phyloP scores from a whole-genome alignment of 352 stramenopile genomes.

The Globisporangium sylvaticum region DNA sequence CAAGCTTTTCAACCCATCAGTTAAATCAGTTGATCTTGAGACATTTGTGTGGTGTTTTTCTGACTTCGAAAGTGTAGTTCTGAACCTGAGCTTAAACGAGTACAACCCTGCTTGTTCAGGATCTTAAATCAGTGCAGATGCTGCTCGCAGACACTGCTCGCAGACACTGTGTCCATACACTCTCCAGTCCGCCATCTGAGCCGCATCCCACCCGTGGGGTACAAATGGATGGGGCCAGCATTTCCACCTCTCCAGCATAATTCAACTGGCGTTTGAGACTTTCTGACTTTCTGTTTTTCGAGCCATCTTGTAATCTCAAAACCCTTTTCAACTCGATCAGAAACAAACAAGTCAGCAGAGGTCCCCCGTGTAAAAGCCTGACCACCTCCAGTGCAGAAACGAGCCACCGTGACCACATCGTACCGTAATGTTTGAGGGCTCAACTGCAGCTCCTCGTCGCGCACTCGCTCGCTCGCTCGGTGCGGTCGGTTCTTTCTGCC shows the following conservation, averaged over 20 bases:
- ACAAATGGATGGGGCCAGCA: background rate
- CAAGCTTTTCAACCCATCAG: too few species aligned
- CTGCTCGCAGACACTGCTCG: background rate
- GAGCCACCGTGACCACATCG: background rate
- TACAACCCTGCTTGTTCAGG: too few species aligned
- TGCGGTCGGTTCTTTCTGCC: background rate
- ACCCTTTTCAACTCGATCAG: background rate
- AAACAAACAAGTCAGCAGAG: background rate
- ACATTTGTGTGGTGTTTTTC: too few species aligned
- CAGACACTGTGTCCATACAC: background rate
- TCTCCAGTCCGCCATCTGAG: background rate
- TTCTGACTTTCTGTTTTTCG: background rate
- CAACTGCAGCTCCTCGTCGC: background rate
- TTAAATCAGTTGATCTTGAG: too few species aligned
- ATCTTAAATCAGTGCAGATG: background rate
- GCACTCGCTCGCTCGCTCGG: background rate
- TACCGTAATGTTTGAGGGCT: background rate
- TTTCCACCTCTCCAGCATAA: background rate
- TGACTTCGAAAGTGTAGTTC: too few species aligned
- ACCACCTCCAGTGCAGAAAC: background rate
- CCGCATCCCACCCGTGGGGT: background rate
- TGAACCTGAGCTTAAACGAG: too few species aligned
- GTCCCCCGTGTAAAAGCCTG: background rate
- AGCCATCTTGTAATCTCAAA: background rate
- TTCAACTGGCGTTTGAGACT: background rate